phyloP scores from a whole-genome alignment of 2,329 filamentous ascomycete species.

The Sclerotinia sclerotiorum region DNA sequence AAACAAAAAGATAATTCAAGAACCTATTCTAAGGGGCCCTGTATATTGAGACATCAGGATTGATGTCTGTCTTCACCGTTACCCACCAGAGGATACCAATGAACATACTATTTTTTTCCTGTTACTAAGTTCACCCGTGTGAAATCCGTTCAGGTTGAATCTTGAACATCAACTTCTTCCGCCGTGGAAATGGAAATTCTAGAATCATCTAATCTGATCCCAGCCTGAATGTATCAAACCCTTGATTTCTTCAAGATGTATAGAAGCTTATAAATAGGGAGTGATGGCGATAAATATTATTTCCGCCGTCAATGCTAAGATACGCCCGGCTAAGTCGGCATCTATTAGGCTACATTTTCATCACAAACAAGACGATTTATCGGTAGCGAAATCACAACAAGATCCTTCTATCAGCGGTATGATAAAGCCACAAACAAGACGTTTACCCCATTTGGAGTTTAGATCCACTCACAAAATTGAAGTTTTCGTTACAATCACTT shows the following conservation, averaged over 20 bases:
- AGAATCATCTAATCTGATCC: background rate
- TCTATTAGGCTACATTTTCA: background rate
- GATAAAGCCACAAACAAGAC: background rate
- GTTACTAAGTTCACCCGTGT: background rate
- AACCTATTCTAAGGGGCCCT: background rate
- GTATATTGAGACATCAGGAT: background rate
- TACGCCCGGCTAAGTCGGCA: background rate
- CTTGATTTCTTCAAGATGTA: background rate
- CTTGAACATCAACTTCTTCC: background rate
- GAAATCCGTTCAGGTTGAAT: background rate
- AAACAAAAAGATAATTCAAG: constrained; percentile 25
- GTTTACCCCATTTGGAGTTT: background rate
- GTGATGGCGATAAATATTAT: background rate
- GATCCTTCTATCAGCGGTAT: background rate
- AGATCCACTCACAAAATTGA: background rate
- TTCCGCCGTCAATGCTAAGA: background rate
- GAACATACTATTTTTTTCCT: background rate
- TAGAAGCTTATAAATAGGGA: background rate
- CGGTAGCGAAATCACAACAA: background rate
- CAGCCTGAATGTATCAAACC: background rate
- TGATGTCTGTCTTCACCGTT: background rate
- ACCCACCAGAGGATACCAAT: background rate
- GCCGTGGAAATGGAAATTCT: background rate
- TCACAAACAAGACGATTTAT: background rate
- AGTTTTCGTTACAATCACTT: background rate